phyloP scores from a whole-genome alignment of 768 basidiomycete genomes.

The Suillus lakei region DNA sequence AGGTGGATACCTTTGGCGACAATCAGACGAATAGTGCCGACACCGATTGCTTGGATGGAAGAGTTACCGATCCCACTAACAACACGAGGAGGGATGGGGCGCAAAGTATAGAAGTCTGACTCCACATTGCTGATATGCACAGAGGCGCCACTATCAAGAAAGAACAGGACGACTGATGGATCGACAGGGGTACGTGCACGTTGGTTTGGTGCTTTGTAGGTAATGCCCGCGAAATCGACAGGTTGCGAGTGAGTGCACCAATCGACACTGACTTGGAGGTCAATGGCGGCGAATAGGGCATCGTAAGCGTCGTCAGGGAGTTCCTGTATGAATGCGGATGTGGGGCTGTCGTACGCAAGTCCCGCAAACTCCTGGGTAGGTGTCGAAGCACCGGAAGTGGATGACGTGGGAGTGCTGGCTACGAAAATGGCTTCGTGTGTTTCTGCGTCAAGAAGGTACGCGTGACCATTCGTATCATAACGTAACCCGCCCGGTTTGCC shows the following conservation, averaged over 20 bases:
- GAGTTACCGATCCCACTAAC: slow-evolving; percentile 22
- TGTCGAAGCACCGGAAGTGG: no score
- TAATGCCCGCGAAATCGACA: slow-evolving; percentile 1
- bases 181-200: neutral
- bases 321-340: no score
- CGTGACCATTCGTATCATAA: no score
- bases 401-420: no score
- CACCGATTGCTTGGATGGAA: slow-evolving; percentile 18
- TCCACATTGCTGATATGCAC: slow-evolving; percentile 20
- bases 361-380: no score
- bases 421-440: no score
- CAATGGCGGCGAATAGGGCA: no score
- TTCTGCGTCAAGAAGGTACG: no score
- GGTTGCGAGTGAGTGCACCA: neutral
- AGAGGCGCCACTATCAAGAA: slow-evolving; percentile 15
- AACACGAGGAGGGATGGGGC: slow-evolving; percentile 11
- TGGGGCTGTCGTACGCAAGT: no score
- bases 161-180: slow-evolving; percentile 2
- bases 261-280: neutral
- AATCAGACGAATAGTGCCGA: slow-evolving; percentile 16
- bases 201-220: neutral
- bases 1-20: slow-evolving; percentile 15
- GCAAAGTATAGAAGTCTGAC: slow-evolving; percentile 18
- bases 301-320: no score
- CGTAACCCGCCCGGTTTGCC: no score